Conservation (phyloP, 108 stramenopile species). For the Fragilaria radians region DNA sequence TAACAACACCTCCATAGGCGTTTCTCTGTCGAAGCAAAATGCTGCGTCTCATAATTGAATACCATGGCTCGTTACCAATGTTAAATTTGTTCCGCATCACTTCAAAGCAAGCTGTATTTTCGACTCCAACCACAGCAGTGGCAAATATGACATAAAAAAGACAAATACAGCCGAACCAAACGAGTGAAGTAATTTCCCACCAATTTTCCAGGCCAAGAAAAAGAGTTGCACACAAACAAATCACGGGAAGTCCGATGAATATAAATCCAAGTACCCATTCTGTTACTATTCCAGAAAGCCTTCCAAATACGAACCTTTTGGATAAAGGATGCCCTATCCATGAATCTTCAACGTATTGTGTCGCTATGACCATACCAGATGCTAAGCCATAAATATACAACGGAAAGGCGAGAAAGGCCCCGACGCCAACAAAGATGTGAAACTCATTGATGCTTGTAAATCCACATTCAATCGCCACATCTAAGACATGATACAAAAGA, state of each 20-base stretch:
- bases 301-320: background rate
- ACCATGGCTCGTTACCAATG: background rate
- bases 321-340: background rate
- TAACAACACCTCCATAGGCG: background rate
- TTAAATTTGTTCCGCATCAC: background rate
- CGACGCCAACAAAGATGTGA: too few relatives aligned
- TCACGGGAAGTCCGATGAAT: conserved; percentile 45
- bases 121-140: conserved; percentile 31
- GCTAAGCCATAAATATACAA: background rate
- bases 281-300: conserved; percentile 1
- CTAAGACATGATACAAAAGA: too few relatives aligned
- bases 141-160: conserved; percentile 25
- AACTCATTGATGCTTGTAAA: too few relatives aligned
- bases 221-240: conserved; percentile 24
- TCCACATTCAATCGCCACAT: too few relatives aligned
- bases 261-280: conserved; percentile 33
- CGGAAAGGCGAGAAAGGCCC: background rate
- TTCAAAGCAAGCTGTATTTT: conserved; percentile 34
- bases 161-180: conserved; percentile 36
- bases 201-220: conserved; percentile 30
- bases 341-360: background rate
- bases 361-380: background rate
- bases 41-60: background rate
- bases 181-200: conserved; percentile 39
- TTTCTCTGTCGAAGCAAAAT: background rate